A percentile compares a stretch with the other conserved stretches of the same genome.
These are phyloP conservation scores for Penicillium paxilli DNA, from an alignment of 495 filamentous ascomycete species.

Conservation along the genomic window DNA sequence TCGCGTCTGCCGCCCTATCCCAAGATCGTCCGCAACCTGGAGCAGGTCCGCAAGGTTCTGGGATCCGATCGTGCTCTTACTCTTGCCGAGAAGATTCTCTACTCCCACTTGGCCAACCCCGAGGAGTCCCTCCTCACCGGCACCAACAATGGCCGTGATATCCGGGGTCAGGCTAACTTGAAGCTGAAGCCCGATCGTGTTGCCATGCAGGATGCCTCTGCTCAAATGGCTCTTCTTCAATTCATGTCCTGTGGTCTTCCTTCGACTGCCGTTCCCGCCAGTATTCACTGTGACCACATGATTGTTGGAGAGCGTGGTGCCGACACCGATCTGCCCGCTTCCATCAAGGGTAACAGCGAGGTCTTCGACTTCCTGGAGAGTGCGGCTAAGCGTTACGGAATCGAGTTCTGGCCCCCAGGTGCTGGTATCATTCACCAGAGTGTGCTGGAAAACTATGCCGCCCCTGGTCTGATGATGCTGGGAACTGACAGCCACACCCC, in stretches of 20 bases:
- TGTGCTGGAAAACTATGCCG: constrained; percentile 97
- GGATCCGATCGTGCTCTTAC: constrained; percentile 63
- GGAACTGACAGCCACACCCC: constrained; percentile 98
- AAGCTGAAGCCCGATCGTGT: constrained; percentile 98
- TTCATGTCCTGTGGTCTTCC: constrained; percentile 97
- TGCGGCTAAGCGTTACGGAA: constrained; percentile 92
- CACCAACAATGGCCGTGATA: constrained; percentile 64
- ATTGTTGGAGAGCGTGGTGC: constrained; percentile 90
- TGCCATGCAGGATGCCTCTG: constrained; percentile 98
- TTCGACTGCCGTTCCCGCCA: constrained; percentile 91
- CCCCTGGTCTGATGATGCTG: constrained; percentile 98
- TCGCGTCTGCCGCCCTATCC: constrained; percentile 33
- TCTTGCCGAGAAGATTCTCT: constrained; percentile 95
- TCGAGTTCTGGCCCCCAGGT: constrained; percentile 98
- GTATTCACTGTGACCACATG: constrained; percentile 99
- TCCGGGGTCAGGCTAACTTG: constrained; percentile 87
- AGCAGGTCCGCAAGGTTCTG: constrained; percentile 30
- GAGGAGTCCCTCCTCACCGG: constrained; percentile 57
- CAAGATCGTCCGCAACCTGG: constrained; percentile 33
- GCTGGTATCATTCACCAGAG: constrained; percentile 99
- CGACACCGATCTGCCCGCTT: constrained; percentile 80
- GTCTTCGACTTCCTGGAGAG: constrained; percentile 97
- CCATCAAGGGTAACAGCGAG: constrained; percentile 91
- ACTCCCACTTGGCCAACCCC: constrained; percentile 82
- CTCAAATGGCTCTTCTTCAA: constrained; percentile 96